Base-by-base conservation (phyloP, 148 eudicot genomes). In the Persicaria maculosa region DNA sequence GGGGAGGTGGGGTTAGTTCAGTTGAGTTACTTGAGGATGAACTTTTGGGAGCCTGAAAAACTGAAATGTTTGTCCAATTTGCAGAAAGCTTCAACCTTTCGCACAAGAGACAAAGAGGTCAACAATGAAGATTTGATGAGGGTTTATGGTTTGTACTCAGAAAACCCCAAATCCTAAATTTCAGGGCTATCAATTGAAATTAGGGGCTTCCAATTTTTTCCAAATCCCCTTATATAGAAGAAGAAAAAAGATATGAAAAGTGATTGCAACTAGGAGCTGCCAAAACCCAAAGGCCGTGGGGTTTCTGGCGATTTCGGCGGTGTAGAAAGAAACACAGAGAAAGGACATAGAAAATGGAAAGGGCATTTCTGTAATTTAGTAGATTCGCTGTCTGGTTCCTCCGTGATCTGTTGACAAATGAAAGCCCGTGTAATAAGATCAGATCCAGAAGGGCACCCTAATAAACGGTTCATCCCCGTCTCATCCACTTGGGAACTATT, bases 221-320 rank as follows among this genome's bases (percentile, higher is more conserved):
- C 40, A 1, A 58, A 22, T 58, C 9, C 11, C 65, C 65, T 20
- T 58, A 2, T 58, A 7, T 20, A 58, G 14, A 55, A 58, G 65
- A 58, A 12, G 14, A 20, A 58, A 58, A 19, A 58, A 36, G 11
- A 10, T 1, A 5, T 19, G 55, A 14, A 4, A 0, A 22, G 40
- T 20, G 2, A 11, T 58, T 58, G 65, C 22, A 58, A 31, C 40
- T 31, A 31, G 65, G 40, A 58, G 65, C 65, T 58, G 20, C 65
- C 14, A 58, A 58, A 58, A 15, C 36, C 36, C 65, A 57, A 57
- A 57, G 62, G 62, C 7, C 22, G 64, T 57, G 65, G 64, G 65
- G 65, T 58, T 58, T 9, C 11, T 12, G 40, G 65, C 36, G 64
- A 58, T 20, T 20, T 58, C 64, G 64, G 64, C 65, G 14, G 65